Evolutionary conservation across 2,329 filamentous ascomycete species (phyloP).

Genomic region (Colletotrichum endophyticum): DNA sequence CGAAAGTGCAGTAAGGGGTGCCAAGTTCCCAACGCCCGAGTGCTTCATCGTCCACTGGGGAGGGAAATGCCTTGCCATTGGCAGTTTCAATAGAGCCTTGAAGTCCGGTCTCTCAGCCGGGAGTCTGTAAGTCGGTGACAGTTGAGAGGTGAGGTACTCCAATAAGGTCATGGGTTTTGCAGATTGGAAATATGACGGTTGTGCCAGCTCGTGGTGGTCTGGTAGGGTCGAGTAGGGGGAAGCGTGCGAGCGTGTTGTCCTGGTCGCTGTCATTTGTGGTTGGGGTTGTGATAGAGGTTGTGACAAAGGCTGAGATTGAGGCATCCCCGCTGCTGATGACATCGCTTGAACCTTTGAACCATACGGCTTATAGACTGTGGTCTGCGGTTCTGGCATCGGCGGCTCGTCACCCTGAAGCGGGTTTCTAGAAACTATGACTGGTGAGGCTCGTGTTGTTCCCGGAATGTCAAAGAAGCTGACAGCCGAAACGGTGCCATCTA

Average conservation of each 20-base stretch:
- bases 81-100: conserved; percentile 1
- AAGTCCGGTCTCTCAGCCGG: conserved; percentile 9
- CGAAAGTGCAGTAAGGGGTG: neutral
- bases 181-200: neutral
- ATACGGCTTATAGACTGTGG: neutral
- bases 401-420: conserved; percentile 23
- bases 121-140: neutral
- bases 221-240: neutral
- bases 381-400: conserved; percentile 17
- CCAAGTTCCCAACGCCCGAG: neutral
- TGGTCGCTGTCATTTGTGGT: neutral
- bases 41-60: neutral
- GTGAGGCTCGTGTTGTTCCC: neutral
- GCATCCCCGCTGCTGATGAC: neutral
- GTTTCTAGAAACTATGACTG: conserved; percentile 29
- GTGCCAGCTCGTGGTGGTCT: neutral
- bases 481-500: conserved; percentile 41
- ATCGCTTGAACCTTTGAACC: neutral
- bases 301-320: neutral
- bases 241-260: neutral
- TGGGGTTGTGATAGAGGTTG: neutral
- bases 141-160: neutral
- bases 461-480: conserved; percentile 21
- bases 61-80: neutral
- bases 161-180: neutral